Base-by-base conservation (phyloP, 768 basidiomycete genomes). In the Cyathus striatus region DNA sequence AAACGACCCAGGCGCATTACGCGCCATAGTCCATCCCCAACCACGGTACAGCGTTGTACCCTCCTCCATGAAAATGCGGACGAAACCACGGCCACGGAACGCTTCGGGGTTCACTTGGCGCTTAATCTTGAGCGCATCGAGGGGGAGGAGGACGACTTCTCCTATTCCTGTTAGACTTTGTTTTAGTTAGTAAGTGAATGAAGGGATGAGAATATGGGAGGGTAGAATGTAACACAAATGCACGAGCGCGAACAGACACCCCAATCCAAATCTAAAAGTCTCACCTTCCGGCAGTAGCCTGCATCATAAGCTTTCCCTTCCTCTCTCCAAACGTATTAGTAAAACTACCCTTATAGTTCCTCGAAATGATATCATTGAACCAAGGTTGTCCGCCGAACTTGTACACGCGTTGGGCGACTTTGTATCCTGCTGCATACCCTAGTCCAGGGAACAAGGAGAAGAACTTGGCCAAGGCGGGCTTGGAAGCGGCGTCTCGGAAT, bases 301-400 rank as follows among this genome's bases (percentile, higher is more conserved):
- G 92, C 69, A 92, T 90, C 76, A 96, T 79, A 72, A 95, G 82
- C 66, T 90, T 97, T 38, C 96, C 95, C 62, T 88, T 89, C 49
- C 93, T 83, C 65, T 95, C 92, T 6, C 95, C 95, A 61, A 98
- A 95, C 1, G 76, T 66, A 56, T 79, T 83, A 42, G 80, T 86
- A 68, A 95, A 96, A 41, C 70, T 57, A n/a, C 75, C 69, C 63
- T 87, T 88, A 72, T 86, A 90, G 65, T 93, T 73, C 55, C 76
- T 79, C 50, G 75, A 75, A 63, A 99, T 83, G 59, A 94, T 54
- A 68, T 98, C 96, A 67, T 92, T 87, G 66, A 97, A 96, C 77
- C 83, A 98, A 12, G 95, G 95, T 67, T 99, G 95, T 4, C 95
- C 95, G 48, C 95, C 95, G 56, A 98, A 99, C 68, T 96, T 99